A percentile compares a stretch with the other conserved stretches of the same genome.
phyloP scores from a whole-genome alignment of 768 basidiomycete species.

The Trametes meyenii region DNA sequence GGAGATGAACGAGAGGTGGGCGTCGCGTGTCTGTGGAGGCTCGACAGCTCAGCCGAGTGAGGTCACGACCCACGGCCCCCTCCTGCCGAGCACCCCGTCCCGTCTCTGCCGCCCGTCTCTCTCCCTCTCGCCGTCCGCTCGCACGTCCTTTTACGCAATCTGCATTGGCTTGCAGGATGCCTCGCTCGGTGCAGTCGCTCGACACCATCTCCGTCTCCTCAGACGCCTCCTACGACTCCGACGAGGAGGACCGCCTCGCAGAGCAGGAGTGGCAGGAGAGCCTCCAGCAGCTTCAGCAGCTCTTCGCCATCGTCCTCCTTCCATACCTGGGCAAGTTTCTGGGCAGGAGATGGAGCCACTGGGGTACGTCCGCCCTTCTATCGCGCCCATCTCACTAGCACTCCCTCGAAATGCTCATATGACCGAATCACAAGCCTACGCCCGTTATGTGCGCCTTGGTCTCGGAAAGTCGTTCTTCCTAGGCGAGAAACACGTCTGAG shows the following conservation, averaged over 20 bases:
- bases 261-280: constrained; percentile 96
- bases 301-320: constrained; percentile 77
- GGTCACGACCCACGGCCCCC: constrained; percentile 12
- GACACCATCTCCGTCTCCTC: constrained; percentile 57
- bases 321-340: constrained; percentile 89
- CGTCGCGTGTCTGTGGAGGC: constrained; percentile 22
- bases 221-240: constrained; percentile 52
- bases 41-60: constrained; percentile 15
- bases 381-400: constrained; percentile 1
- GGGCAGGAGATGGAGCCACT: constrained; percentile 83
- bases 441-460: constrained; percentile 70
- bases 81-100: constrained; percentile 1
- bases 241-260: constrained; percentile 73
- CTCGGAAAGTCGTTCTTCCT: constrained; percentile 66
- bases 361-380: constrained; percentile 57
- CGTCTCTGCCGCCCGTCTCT: not conserved
- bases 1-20: constrained; percentile 3
- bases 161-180: constrained; percentile 45
- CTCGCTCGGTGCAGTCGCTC: constrained; percentile 60
- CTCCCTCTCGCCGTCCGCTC: not conserved
- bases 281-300: constrained; percentile 78
- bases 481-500: constrained; percentile 35
- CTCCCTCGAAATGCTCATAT: constrained; percentile 9
- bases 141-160: not conserved
- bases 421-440: constrained; percentile 53